Conservation (phyloP, 768 basidiomycete genomes). For the Auriscalpium microsporum region DNA sequence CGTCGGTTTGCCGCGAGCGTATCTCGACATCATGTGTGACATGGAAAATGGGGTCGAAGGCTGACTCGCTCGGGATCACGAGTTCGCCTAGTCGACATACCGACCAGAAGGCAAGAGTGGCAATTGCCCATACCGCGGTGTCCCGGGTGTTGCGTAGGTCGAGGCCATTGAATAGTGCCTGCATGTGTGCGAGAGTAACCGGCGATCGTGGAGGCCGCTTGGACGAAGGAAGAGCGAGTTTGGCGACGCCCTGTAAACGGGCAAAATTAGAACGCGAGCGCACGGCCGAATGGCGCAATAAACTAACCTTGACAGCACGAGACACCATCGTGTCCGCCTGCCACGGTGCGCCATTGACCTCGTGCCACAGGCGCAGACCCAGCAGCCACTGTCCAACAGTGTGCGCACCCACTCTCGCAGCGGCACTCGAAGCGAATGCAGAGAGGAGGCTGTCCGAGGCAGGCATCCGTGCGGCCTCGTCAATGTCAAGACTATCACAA, state of each 20-base stretch:
- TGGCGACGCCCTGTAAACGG: neutral
- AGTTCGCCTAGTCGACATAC: neutral
- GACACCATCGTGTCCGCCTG: neutral
- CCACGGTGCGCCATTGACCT: neutral
- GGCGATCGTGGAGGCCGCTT: neutral
- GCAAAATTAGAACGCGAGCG: too few relatives aligned
- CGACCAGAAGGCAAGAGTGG: neutral
- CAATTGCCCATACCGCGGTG: neutral
- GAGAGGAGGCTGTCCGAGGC: neutral
- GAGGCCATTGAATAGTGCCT: neutral
- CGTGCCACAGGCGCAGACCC: neutral
- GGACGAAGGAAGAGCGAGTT: neutral
- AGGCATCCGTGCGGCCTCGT: neutral
- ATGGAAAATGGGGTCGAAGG: neutral
- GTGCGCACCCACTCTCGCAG: neutral
- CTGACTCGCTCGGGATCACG: neutral
- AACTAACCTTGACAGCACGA: neutral
- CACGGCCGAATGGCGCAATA: too few relatives aligned
- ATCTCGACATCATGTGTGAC: neutral
- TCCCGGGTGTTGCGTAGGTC: neutral
- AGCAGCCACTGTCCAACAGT: neutral
- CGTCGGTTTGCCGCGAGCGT: neutral
- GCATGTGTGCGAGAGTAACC: neutral
- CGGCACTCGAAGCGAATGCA: neutral
- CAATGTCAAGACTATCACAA: neutral